These are phyloP conservation scores for Aureobasidium sp. DNA, from an alignment of 2,329 filamentous ascomycete genomes.

Conservation along the genomic window DNA sequence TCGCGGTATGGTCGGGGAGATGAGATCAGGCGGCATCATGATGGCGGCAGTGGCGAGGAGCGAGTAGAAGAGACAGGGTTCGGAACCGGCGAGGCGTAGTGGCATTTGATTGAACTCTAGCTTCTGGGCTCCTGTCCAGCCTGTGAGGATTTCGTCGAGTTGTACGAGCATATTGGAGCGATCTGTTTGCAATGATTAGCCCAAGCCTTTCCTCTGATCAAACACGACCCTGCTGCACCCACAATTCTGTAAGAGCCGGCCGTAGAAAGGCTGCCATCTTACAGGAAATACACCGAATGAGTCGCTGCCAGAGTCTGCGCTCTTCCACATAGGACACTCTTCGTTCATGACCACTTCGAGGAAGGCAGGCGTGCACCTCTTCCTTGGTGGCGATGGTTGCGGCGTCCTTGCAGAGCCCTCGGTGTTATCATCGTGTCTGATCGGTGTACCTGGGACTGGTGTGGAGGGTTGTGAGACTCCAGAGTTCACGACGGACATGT, in stretches of 20 bases:
- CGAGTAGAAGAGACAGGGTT: conserved; percentile 5
- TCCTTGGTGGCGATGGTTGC: background rate
- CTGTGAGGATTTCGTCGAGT: background rate
- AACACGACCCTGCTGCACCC: background rate
- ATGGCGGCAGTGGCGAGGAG: background rate
- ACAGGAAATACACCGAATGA: conserved; percentile 3
- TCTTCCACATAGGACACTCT: background rate
- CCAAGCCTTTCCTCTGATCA: background rate
- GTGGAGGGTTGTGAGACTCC: background rate
- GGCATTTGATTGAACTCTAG: background rate
- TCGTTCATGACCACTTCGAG: conserved; percentile 7
- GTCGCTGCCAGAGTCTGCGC: background rate
- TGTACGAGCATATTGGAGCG: conserved; percentile 3
- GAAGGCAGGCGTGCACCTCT: background rate
- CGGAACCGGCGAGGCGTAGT: background rate
- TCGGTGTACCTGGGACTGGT: background rate
- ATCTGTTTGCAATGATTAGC: background rate
- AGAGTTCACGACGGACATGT: background rate
- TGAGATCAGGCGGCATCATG: conserved; percentile 3
- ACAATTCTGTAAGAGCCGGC: background rate
- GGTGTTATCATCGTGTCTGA: background rate
- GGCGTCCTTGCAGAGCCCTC: background rate
- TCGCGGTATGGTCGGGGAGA: background rate
- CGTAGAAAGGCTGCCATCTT: conserved; percentile 7
- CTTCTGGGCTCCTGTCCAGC: background rate